Conservation (phyloP, 1,284 basidiomycete genomes). For the Trametes polyzona region DNA sequence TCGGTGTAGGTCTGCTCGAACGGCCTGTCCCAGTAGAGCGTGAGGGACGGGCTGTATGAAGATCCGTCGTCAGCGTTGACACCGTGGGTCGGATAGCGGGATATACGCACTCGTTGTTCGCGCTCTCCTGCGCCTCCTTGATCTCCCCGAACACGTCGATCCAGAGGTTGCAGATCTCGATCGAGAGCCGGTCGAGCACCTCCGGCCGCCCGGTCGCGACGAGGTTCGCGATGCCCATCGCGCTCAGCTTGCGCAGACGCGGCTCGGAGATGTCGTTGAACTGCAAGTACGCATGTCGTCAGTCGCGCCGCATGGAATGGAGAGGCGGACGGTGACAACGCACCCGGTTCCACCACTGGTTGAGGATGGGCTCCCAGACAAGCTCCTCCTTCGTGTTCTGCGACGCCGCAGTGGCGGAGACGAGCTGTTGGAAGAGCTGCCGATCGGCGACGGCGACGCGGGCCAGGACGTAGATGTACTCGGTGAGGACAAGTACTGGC, state of each 20-base stretch:
- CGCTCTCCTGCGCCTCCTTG: slow-evolving; percentile 63
- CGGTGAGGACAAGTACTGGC: slow-evolving; percentile 58
- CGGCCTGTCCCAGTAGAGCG: slow-evolving; percentile 72
- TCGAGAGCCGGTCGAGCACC: slow-evolving; percentile 69
- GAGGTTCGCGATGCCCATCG: slow-evolving; percentile 74
- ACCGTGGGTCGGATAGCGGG: not conserved
- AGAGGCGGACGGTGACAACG: slow-evolving; percentile 20
- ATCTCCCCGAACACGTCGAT: slow-evolving; percentile 89
- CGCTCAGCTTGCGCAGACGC: slow-evolving; percentile 71
- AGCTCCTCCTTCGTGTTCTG: slow-evolving; percentile 52
- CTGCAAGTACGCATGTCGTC: slow-evolving; percentile 41
- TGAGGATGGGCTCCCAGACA: slow-evolving; percentile 67
- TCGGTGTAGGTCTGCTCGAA: slow-evolving; percentile 55
- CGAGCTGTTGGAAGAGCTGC: slow-evolving; percentile 67
- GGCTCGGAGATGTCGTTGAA: slow-evolving; percentile 87
- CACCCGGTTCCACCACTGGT: slow-evolving; percentile 83
- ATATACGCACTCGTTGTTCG: slow-evolving; percentile 36
- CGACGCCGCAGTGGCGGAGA: slow-evolving; percentile 58
- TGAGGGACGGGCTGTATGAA: slow-evolving; percentile 35
- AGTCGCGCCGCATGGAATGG: not conserved
- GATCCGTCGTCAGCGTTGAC: not conserved
- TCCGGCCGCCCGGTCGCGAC: slow-evolving; percentile 71
- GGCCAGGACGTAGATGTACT: slow-evolving; percentile 70
- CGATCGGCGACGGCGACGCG: slow-evolving; percentile 68
- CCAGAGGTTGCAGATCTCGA: slow-evolving; percentile 88